phyloP scores from a whole-genome alignment of 1,139 yeast species.

The Suhomyces maxii region DNA sequence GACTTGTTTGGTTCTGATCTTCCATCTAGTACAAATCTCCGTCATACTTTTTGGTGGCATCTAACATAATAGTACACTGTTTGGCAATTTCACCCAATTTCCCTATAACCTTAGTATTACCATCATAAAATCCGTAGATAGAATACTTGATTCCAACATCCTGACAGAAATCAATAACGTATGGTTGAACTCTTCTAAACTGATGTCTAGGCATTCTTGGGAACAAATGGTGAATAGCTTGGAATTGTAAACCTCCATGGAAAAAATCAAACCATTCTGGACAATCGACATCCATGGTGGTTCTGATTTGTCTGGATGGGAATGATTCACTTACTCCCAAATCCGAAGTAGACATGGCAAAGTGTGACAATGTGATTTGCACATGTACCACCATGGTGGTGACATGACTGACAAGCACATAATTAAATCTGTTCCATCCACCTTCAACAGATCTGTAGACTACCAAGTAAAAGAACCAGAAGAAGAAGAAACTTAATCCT shows the following conservation, averaged over 20 bases:
- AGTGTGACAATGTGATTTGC: constrained; percentile 85
- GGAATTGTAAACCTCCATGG: constrained; percentile 93
- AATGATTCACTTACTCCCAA: constrained; percentile 82
- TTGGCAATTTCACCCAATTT: constrained; percentile 74
- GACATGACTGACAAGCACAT: constrained; percentile 70
- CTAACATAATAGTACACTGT: constrained; percentile 72
- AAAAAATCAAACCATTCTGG: constrained; percentile 89
- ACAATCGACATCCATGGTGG: constrained; percentile 95
- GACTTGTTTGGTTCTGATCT: neutral
- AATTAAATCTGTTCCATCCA: constrained; percentile 52
- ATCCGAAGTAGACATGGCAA: constrained; percentile 91
- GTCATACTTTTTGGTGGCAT: constrained; percentile 56
- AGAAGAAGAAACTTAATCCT: constrained; percentile 68
- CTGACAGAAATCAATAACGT: constrained; percentile 70
- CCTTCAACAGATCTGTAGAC: constrained; percentile 54
- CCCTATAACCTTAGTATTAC: constrained; percentile 69
- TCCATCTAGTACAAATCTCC: constrained; percentile 17
- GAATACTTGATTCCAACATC: constrained; percentile 80
- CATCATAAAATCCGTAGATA: constrained; percentile 80
- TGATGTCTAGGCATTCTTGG: constrained; percentile 90
- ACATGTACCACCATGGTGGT: constrained; percentile 90
- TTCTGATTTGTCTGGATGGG: constrained; percentile 76
- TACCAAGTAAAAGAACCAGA: constrained; percentile 76
- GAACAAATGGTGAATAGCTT: constrained; percentile 85
- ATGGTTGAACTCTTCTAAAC: constrained; percentile 70